These are phyloP conservation scores for Tricholoma sp. DNA, from an alignment of 768 basidiomycete genomes.

Conservation along the genomic window DNA sequence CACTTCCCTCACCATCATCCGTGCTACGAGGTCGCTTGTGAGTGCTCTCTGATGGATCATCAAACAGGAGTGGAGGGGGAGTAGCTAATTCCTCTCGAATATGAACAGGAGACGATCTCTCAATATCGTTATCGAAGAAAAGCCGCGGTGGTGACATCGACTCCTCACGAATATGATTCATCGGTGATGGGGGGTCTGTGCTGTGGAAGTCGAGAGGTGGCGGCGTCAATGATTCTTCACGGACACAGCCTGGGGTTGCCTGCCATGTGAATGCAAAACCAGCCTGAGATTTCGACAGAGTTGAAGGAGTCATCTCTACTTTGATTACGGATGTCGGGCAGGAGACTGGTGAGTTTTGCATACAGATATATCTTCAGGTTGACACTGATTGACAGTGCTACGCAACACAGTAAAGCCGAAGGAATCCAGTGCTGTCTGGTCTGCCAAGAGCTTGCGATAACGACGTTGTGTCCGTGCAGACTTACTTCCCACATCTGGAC, in stretches of 20 bases:
- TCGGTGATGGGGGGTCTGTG: not conserved
- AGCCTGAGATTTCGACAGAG: not conserved
- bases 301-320: not conserved
- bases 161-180: not conserved
- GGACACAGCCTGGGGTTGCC: not conserved
- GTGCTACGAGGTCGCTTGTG: constrained; percentile 1
- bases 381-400: not conserved
- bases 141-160: not conserved
- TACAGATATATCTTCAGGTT: not conserved
- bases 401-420: not conserved
- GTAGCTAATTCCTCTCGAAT: not conserved
- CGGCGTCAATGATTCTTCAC: not conserved
- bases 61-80: not conserved
- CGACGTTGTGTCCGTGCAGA: not conserved
- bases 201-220: not conserved
- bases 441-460: constrained; percentile 1
- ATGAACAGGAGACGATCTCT: not conserved
- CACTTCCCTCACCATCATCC: not conserved
- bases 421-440: not conserved
- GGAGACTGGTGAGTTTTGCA: not conserved
- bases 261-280: not conserved
- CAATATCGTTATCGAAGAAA: not conserved
- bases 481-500: constrained; percentile 9
- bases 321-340: not conserved
- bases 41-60: not conserved